A percentile compares a stretch with the other conserved stretches of the same genome.
These are phyloP conservation scores for Phytophthora macrochlamydospora DNA, from an alignment of 352 stramenopile species.

Conservation along the genomic window DNA sequence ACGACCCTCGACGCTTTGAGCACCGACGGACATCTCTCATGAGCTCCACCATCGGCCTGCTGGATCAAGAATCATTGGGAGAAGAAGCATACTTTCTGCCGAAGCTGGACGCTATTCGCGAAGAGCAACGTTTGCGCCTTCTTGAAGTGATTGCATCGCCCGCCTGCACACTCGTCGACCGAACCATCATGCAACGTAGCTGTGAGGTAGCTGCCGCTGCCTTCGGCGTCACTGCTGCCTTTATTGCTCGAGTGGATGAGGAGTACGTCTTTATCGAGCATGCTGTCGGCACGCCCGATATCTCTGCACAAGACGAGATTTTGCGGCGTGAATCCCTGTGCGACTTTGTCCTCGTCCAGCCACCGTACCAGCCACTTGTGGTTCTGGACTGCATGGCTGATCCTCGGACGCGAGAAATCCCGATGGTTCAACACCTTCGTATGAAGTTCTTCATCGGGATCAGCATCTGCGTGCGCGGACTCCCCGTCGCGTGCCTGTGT, in stretches of 20 bases:
- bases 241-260: constrained; percentile 64
- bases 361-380: constrained; percentile 43
- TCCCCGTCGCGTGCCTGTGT: constrained; percentile 65
- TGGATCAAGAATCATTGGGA: constrained; percentile 49
- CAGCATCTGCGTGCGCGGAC: constrained; percentile 48
- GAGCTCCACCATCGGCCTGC: constrained; percentile 51
- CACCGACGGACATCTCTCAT: constrained; percentile 58
- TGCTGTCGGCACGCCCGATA: constrained; percentile 30
- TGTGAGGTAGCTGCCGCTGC: constrained; percentile 51
- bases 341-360: constrained; percentile 63
- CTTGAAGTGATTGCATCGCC: constrained; percentile 59
- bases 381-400: constrained; percentile 54
- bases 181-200: constrained; percentile 58
- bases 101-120: constrained; percentile 40
- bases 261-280: constrained; percentile 59
- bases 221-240: constrained; percentile 51
- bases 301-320: constrained; percentile 37
- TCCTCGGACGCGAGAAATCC: constrained; percentile 49
- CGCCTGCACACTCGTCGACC: constrained; percentile 63
- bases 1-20: constrained; percentile 25
- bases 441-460: constrained; percentile 62
- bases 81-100: constrained; percentile 52
- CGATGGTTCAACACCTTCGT: constrained; percentile 60
- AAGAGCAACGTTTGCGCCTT: constrained; percentile 53
- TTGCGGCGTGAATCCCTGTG: constrained; percentile 55